These are phyloP conservation scores for Capsicum baccatum DNA, from an alignment of 257 asterid genomes.

Conservation along the genomic window DNA sequence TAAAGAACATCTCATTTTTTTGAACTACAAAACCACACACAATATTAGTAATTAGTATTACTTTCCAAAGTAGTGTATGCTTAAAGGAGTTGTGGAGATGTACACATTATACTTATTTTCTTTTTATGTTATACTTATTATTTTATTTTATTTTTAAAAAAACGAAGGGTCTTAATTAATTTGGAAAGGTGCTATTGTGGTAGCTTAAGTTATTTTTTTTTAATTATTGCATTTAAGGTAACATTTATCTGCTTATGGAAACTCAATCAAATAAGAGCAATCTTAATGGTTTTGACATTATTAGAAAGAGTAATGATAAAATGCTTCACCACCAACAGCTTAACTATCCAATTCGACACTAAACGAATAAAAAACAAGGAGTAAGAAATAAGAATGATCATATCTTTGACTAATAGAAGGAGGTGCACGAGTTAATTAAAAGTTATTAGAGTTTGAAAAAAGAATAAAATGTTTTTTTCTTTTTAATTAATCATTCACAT, in stretches of 20 bases:
- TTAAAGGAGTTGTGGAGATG: no score
- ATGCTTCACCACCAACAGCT: background rate
- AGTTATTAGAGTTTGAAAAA: background rate
- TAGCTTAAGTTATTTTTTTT: background rate
- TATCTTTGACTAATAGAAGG: background rate
- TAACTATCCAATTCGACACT: background rate
- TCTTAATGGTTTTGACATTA: background rate
- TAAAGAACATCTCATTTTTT: no score
- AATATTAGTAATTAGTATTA: no score
- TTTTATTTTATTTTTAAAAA: no score
- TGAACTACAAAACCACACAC: no score
- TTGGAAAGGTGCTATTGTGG: background rate
- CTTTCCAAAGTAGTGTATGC: no score
- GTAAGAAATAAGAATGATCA: background rate
- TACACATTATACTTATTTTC: no score
- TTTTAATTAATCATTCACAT: no score
- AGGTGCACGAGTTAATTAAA: background rate
- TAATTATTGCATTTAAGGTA: background rate
- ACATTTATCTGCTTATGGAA: background rate
- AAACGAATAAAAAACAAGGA: background rate
- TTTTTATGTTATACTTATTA: no score
- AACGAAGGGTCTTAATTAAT: background rate
- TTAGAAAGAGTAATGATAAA: slow-evolving; percentile 1
- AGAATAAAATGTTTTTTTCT: background rate
- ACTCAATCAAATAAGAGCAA: slow-evolving; percentile 10